phyloP scores from a whole-genome alignment of 148 eudicot species.

The Drosera capensis region DNA sequence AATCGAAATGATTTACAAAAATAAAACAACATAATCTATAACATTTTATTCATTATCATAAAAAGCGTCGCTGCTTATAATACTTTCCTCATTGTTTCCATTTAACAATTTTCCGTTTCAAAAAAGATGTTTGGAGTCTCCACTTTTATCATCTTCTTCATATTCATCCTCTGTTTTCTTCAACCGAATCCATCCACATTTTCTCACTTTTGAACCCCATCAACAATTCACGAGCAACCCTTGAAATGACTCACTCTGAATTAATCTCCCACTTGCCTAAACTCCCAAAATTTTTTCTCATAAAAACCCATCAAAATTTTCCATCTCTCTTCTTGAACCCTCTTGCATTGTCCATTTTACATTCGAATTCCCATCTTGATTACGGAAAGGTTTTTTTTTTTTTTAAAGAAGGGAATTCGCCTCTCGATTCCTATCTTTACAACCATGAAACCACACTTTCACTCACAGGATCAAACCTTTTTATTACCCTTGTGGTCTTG shows the following conservation, averaged over 20 bases:
- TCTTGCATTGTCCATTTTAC: slow-evolving; percentile 3
- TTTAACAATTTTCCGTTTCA: too few relatives aligned
- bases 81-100: too few relatives aligned
- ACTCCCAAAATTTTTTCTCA: slow-evolving; percentile 5
- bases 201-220: slow-evolving; percentile 16
- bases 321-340: slow-evolving; percentile 7
- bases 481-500: background rate
- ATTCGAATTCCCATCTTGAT: background rate
- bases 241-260: slow-evolving; percentile 32
- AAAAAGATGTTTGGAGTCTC: too few relatives aligned
- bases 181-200: too few relatives aligned
- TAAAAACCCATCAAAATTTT: slow-evolving; percentile 18
- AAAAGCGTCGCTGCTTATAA: too few relatives aligned
- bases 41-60: too few relatives aligned
- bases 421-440: slow-evolving; percentile 10
- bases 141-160: too few relatives aligned
- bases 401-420: background rate
- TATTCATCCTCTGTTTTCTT: too few relatives aligned
- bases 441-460: slow-evolving; percentile 13
- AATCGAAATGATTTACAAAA: too few relatives aligned
- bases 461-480: slow-evolving; percentile 1
- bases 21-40: too few relatives aligned
- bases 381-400: too few relatives aligned
- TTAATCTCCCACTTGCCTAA: slow-evolving; percentile 18
- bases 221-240: slow-evolving; percentile 51